Base-by-base conservation (phyloP, 768 basidiomycete species). In the Sistotremastrum niveocremeum region DNA sequence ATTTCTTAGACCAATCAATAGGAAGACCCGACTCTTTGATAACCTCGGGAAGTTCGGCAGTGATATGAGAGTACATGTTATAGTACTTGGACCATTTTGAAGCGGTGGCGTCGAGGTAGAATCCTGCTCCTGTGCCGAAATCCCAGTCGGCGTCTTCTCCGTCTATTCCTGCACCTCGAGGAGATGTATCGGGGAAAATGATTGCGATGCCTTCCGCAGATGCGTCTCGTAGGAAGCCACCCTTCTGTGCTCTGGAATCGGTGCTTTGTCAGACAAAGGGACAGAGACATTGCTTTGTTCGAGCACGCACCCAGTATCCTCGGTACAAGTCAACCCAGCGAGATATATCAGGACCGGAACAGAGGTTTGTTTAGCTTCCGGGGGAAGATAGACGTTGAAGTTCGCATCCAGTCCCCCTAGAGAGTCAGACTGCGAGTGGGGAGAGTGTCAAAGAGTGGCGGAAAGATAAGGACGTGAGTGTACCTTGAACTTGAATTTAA, bases 171-270 rank as follows among this genome's bases (percentile, higher is more conserved):
- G 94, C 91, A 4, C 91, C 91, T 35, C 95, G 76, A 1, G 95
- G 95, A 34, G 87, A 91, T 0, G 94, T 98, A 58, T 99, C 95
- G 2, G 95, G 89, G 61, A 97, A 89, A 47, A 98, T 76, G 42
- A 98, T 66, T 0, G 95, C 93, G 46, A 99, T 81, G 5, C 84
- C 81, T 55, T 94, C 79, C 12, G 76, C 69, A 4, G 89, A 76
- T 2, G 94, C 94, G 37, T 83, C 77, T n/a, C 77, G 72, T 36
- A 97, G 65, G 65, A 98, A 94, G 7, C 74, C 76, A n/a, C 89
- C 93, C 62, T 99, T 98, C 64, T 93, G 88, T 2, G 94, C 77
- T 0, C 87, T 90, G 53, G 2, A n/a, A 37, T 4, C 2, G n/a
- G 34, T 31, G 8, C 8, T 3, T 20, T n/a, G 37, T 9, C n/a